These are phyloP conservation scores for Hyaloperonospora brassicae DNA, from an alignment of 352 stramenopile genomes.

Conservation along the genomic window DNA sequence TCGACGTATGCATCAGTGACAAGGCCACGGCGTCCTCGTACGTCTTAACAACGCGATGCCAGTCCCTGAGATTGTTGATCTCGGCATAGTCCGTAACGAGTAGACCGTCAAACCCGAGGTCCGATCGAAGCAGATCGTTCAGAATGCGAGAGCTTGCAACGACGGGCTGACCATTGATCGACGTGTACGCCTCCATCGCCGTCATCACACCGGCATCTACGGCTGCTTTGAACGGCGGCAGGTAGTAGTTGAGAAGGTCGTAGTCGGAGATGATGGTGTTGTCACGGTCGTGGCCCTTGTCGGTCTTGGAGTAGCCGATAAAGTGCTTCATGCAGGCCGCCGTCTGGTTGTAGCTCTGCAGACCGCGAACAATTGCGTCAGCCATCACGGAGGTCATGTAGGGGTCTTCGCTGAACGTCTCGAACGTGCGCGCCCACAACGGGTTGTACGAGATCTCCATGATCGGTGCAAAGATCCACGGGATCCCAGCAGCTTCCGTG, in stretches of 20 bases:
- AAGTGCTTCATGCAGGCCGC: constrained; percentile 88
- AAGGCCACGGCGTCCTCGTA: constrained; percentile 56
- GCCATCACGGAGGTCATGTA: constrained; percentile 76
- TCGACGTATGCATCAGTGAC: constrained; percentile 56
- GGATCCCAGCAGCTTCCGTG: constrained; percentile 79
- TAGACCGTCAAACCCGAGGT: constrained; percentile 83
- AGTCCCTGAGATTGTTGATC: constrained; percentile 83
- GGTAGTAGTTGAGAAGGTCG: constrained; percentile 81
- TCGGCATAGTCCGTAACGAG: constrained; percentile 91
- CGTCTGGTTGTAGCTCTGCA: constrained; percentile 61
- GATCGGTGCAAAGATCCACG: constrained; percentile 88
- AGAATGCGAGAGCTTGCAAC: constrained; percentile 78
- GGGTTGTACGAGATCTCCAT: constrained; percentile 83
- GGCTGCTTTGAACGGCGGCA: constrained; percentile 75
- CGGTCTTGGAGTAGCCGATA: constrained; percentile 82
- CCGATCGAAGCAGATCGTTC: constrained; percentile 65
- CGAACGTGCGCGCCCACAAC: constrained; percentile 85
- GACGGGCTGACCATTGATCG: constrained; percentile 87
- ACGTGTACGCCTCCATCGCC: constrained; percentile 92
- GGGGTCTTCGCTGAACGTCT: constrained; percentile 92
- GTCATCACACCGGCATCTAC: constrained; percentile 77
- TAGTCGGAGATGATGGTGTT: constrained; percentile 67
- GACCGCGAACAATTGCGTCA: constrained; percentile 60
- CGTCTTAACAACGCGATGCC: constrained; percentile 43
- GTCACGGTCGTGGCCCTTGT: constrained; percentile 73